Base-by-base conservation (phyloP, 805 yeast genomes). In the Cyberlindnera meyerae region DNA sequence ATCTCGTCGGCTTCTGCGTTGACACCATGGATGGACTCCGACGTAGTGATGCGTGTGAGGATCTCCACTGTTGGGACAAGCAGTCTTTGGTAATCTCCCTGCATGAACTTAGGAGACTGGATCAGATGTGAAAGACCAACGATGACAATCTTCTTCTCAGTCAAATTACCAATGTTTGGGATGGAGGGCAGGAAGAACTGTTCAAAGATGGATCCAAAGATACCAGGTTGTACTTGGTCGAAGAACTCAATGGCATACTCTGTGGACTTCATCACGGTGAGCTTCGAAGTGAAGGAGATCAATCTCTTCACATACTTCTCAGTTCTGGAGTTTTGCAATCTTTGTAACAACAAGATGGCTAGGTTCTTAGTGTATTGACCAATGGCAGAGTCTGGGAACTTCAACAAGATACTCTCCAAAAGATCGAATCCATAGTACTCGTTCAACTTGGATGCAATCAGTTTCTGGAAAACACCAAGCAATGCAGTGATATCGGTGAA, bases 391-490 rank as follows among this genome's bases (percentile, higher is more conserved):
- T 76, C 49, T 6, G 85, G 79, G 30, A 87, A 62, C 40, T 70
- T 61, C 29, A 75, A 52, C 29, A 90, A 58, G 33, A 93, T 79
- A 3, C 71, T 64, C 55, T 84, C 89, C 30, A 93, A 62, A 29
- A 93, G 64, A 39, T 93, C 97, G 59, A 93, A 82, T 2, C 97
- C 97, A 51, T 77, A 72, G 26, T 63, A 62, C 51, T 93, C 97
- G 51, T 87, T 82, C 12, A 77, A 71, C 47, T 82, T 83, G 0
- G 97, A 86, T 1, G 96, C 78, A 34, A 93, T 77, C 47, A 93
- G 67, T 58, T 89, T 87, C 63, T 94, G 98, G 68, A 86, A 94
- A n/a, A 93, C 95, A 27, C 99, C 99, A 27, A 93, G 66, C 21
- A 93, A 73, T 4, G 97, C 95, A 24, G 83, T 74, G 28, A 87